Percentiles rank a stretch among this genome's conserved stretches.
phyloP scores from a whole-genome alignment of 768 basidiomycete genomes.

The Lactarius vividus region DNA sequence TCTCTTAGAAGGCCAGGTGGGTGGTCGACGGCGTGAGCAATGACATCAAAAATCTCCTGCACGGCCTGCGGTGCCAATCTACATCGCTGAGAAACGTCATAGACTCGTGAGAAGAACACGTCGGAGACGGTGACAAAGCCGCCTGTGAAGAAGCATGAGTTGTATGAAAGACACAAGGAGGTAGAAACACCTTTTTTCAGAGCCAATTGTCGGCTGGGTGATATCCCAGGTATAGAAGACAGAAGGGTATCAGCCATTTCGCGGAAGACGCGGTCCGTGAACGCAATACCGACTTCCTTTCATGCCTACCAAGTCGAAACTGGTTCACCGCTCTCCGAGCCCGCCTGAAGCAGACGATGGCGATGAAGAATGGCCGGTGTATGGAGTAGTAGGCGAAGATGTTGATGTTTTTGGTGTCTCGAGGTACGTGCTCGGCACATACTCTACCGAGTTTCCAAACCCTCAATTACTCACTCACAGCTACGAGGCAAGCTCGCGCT shows the following conservation, averaged over 20 bases:
- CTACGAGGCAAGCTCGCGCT: constrained; percentile 22
- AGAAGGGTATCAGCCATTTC: constrained; percentile 17
- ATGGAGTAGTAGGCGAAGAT: constrained; percentile 27
- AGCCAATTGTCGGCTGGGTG: constrained; percentile 1
- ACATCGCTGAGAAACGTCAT: constrained; percentile 57
- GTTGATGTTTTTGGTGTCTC: constrained; percentile 25
- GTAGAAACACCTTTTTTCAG: constrained; percentile 20
- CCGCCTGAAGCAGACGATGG: constrained; percentile 20
- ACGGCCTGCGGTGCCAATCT: constrained; percentile 49
- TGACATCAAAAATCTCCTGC: constrained; percentile 46
- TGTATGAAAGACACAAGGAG: neutral
- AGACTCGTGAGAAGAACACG: constrained; percentile 46
- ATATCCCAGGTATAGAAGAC: constrained; percentile 22
- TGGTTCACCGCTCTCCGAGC: constrained; percentile 21
- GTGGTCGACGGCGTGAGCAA: constrained; percentile 46
- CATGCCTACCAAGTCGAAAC: constrained; percentile 1
- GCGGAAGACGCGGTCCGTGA: neutral
- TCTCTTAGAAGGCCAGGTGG: constrained; percentile 43
- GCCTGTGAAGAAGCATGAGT: constrained; percentile 37
- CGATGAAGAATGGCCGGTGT: constrained; percentile 27
- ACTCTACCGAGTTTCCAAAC: neutral
- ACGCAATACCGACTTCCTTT: neutral
- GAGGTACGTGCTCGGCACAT: constrained; percentile 1
- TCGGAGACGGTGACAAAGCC: constrained; percentile 48
- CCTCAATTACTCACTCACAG: neutral